Conservation (phyloP, 177 flowering plant species). For the Vitis hybrid region DNA sequence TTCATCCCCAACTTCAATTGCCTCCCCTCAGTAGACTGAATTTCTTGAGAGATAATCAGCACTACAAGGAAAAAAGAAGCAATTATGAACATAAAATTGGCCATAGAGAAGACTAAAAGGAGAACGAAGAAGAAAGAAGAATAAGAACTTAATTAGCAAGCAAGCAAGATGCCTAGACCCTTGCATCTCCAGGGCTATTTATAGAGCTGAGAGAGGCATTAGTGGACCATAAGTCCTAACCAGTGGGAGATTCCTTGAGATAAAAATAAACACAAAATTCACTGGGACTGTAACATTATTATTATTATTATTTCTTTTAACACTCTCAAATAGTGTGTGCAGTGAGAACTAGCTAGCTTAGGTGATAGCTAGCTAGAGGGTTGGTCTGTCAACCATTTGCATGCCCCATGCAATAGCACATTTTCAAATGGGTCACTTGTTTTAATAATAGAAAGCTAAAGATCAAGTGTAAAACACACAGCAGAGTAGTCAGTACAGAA, state of each 20-base stretch:
- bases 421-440: background rate
- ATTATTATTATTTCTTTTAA: no score
- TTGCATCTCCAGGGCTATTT: constrained; percentile 11
- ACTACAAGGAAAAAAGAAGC: constrained; percentile 16
- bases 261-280: background rate
- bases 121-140: background rate
- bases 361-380: background rate
- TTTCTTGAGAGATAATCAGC: constrained; percentile 19
- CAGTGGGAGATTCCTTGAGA: background rate
- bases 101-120: constrained; percentile 22
- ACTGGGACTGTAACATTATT: constrained; percentile 1
- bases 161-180: background rate
- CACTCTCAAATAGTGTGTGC: background rate
- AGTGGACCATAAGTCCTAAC: no score
- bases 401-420: background rate
- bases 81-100: constrained; percentile 9
- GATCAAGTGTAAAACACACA: background rate
- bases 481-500: background rate
- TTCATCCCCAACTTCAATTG: constrained; percentile 18
- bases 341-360: background rate
- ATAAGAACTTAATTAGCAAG: background rate
- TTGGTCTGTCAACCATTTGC: background rate
- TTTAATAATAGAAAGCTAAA: background rate
- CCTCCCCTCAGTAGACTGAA: constrained; percentile 28
- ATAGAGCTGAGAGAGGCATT: background rate